phyloP scores from a whole-genome alignment of 306 rosid genomes.

The Lathyrus oleraceus region DNA sequence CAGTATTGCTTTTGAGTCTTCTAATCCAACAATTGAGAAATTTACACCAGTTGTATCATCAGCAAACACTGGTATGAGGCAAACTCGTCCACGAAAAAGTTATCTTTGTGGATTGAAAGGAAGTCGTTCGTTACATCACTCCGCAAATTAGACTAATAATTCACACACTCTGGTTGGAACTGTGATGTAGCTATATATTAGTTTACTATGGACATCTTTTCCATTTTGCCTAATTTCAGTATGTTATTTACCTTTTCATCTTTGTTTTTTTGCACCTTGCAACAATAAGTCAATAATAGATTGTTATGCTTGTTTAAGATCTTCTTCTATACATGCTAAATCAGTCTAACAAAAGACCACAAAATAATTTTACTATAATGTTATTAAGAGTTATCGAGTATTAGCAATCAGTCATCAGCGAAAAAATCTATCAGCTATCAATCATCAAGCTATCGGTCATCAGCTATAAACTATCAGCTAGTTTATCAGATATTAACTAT shows the following conservation, averaged over 20 bases:
- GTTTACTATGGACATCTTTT: slow-evolving; percentile 3
- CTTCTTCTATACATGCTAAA: neutral
- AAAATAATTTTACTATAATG: no score
- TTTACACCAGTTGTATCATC: slow-evolving; percentile 30
- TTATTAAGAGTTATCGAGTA: no score
- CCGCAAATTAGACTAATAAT: slow-evolving; percentile 43
- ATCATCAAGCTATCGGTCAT: no score
- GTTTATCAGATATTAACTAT: no score
- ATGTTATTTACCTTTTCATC: neutral
- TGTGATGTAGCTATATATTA: neutral
- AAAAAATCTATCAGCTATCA: no score
- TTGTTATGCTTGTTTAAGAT: neutral
- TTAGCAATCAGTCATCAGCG: no score
- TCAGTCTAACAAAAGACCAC: neutral
- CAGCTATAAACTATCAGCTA: no score
- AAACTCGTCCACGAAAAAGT: slow-evolving; percentile 27
- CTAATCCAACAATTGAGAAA: slow-evolving; percentile 20
- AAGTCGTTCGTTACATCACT: slow-evolving; percentile 45
- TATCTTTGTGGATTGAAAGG: slow-evolving; percentile 78
- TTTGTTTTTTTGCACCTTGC: neutral
- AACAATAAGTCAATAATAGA: neutral
- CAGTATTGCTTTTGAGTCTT: slow-evolving; percentile 17
- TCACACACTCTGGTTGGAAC: neutral
- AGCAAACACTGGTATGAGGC: neutral
- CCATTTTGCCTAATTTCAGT: neutral